Conservation (phyloP, 140 eudicot genomes). For the Oenanthe javanica region DNA sequence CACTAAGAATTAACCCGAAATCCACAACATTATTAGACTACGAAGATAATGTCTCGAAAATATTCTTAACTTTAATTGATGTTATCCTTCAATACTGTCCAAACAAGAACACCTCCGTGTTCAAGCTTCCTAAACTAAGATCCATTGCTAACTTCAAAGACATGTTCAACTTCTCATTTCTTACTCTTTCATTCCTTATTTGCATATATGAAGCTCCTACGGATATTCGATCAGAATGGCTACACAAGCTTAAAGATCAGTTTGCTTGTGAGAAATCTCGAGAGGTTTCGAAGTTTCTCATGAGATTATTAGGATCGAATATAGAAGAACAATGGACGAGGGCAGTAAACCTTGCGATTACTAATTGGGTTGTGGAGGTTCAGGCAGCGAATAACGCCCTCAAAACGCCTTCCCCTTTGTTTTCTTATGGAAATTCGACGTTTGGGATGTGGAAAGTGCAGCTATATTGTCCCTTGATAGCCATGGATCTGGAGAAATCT, state of each 20-base stretch:
- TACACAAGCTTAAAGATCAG: slow-evolving; percentile 35
- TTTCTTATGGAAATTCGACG: slow-evolving; percentile 45
- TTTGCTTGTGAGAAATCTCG: slow-evolving; percentile 42
- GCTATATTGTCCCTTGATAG: slow-evolving; percentile 75
- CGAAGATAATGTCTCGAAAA: slow-evolving; percentile 26
- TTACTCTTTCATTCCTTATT: slow-evolving; percentile 52
- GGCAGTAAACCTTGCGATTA: slow-evolving; percentile 62
- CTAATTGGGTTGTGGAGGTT: slow-evolving; percentile 63
- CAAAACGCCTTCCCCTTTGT: slow-evolving; percentile 60
- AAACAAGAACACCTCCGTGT: slow-evolving; percentile 27
- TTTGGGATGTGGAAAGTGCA: slow-evolving; percentile 83
- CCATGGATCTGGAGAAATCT: slow-evolving; percentile 61
- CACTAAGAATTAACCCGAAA: slow-evolving; percentile 22
- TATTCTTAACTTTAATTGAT: slow-evolving; percentile 43
- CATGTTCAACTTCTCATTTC: slow-evolving; percentile 55
- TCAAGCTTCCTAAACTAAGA: slow-evolving; percentile 32
- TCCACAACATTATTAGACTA: slow-evolving; percentile 18
- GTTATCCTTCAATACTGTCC: slow-evolving; percentile 58
- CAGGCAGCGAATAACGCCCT: slow-evolving; percentile 16
- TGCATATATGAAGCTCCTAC: slow-evolving; percentile 82
- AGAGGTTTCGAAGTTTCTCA: slow-evolving; percentile 31
- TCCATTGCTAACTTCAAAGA: slow-evolving; percentile 31
- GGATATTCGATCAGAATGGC: slow-evolving; percentile 49
- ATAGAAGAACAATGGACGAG: slow-evolving; percentile 78
- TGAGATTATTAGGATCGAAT: slow-evolving; percentile 61